Percentiles rank a stretch among this genome's conserved stretches.
These are phyloP conservation scores for Epichloe festucae DNA, from an alignment of 2,329 filamentous ascomycete species.

Conservation along the genomic window DNA sequence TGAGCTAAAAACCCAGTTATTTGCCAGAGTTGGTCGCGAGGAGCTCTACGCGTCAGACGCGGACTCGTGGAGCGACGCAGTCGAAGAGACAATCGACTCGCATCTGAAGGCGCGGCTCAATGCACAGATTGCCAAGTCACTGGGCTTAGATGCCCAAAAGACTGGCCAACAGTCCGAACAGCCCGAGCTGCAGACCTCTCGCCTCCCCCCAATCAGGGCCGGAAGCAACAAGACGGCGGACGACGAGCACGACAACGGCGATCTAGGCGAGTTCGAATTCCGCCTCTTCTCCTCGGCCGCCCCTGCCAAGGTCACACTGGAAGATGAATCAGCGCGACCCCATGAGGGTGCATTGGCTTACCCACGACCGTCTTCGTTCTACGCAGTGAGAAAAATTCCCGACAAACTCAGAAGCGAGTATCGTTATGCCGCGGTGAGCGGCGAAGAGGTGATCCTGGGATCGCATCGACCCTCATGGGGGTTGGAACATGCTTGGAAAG, in stretches of 20 bases:
- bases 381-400: conserved; percentile 29
- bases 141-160: conserved; percentile 25
- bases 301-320: conserved; percentile 37
- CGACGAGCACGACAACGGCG: conserved; percentile 14
- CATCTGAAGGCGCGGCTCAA: conserved; percentile 32
- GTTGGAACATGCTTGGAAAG: conserved; percentile 47
- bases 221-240: conserved; percentile 6
- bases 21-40: conserved; percentile 38
- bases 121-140: conserved; percentile 33
- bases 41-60: conserved; percentile 32
- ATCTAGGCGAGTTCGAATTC: conserved; percentile 37
- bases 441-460: conserved; percentile 34
- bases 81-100: conserved; percentile 21
- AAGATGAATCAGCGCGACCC: conserved; percentile 24
- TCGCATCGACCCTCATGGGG: conserved; percentile 40
- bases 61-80: conserved; percentile 12
- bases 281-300: conserved; percentile 40
- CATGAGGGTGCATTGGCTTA: conserved; percentile 23
- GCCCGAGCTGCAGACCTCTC: background rate
- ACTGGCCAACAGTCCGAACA: background rate
- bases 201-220: no score
- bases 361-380: conserved; percentile 33
- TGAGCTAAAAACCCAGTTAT: background rate
- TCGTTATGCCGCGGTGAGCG: conserved; percentile 33
- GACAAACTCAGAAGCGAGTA: conserved; percentile 26